phyloP scores from a whole-genome alignment of 805 yeast species.

The Saccharomycopsis fodiens region DNA sequence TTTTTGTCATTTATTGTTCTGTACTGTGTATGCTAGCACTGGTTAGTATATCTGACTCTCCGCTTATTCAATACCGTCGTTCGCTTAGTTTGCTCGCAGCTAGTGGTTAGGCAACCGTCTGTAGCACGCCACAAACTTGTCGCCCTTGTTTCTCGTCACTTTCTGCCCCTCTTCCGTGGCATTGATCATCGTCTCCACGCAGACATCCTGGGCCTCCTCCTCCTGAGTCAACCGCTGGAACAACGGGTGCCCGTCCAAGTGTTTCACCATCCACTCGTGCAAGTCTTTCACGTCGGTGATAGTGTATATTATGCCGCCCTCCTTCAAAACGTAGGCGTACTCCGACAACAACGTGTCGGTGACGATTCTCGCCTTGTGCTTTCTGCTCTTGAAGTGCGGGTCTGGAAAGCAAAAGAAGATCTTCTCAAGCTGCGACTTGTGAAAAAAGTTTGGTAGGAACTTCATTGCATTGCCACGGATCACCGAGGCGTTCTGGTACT shows the following conservation, averaged over 20 bases:
- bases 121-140: conserved; percentile 83
- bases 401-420: conserved; percentile 99
- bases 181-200: conserved; percentile 81
- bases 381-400: conserved; percentile 95
- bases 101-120: conserved; percentile 60
- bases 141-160: conserved; percentile 84
- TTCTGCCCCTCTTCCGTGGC: conserved; percentile 99
- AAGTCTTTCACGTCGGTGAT: conserved; percentile 93
- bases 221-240: conserved; percentile 73
- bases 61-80: too few relatives aligned
- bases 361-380: conserved; percentile 94
- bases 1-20: too few relatives aligned
- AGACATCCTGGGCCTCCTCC: conserved; percentile 73
- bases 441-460: conserved; percentile 88
- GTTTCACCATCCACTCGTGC: conserved; percentile 94
- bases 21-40: too few relatives aligned
- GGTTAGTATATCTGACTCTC: too few relatives aligned
- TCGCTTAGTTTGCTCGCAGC: conserved; percentile 15
- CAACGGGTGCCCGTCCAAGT: conserved; percentile 83
- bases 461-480: conserved; percentile 96
- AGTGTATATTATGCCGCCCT: conserved; percentile 85
- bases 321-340: conserved; percentile 82
- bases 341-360: conserved; percentile 85
- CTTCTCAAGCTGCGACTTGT: conserved; percentile 73
- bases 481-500: conserved; percentile 81